These are phyloP conservation scores for Cucurbita moschata DNA, from an alignment of 306 rosid species.

Conservation along the genomic window DNA sequence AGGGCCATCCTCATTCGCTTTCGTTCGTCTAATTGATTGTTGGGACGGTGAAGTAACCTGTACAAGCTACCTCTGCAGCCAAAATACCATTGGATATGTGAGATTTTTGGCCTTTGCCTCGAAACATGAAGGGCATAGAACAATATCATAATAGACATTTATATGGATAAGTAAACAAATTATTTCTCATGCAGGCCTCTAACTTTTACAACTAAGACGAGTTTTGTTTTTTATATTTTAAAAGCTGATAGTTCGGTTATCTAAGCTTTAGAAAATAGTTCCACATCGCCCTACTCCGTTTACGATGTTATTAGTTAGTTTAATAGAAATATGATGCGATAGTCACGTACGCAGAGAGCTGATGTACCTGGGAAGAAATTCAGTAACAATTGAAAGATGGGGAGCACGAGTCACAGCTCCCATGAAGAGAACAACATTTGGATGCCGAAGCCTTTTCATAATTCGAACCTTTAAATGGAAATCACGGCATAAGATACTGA, in stretches of 20 bases:
- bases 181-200: background rate
- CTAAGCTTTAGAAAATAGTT: background rate
- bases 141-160: background rate
- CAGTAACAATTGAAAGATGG: slow-evolving; percentile 81
- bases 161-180: background rate
- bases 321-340: background rate
- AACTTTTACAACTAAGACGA: background rate
- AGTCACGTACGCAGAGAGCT: background rate
- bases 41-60: slow-evolving; percentile 78
- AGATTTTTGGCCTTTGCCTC: background rate
- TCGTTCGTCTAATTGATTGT: slow-evolving; percentile 78
- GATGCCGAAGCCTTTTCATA: slow-evolving; percentile 92
- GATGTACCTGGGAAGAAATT: slow-evolving; percentile 87
- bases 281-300: background rate
- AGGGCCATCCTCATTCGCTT: slow-evolving; percentile 88
- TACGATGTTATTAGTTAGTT: background rate
- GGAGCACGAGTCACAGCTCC: slow-evolving; percentile 85
- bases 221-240: background rate
- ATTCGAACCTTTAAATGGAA: slow-evolving; percentile 52
- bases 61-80: slow-evolving; percentile 89
- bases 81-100: background rate
- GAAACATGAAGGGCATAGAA: background rate
- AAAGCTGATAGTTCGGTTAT: background rate
- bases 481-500: slow-evolving; percentile 11
- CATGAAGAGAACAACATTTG: slow-evolving; percentile 97